Base-by-base conservation (phyloP, 805 yeast genomes). In the Hyphopichia homilentoma region DNA sequence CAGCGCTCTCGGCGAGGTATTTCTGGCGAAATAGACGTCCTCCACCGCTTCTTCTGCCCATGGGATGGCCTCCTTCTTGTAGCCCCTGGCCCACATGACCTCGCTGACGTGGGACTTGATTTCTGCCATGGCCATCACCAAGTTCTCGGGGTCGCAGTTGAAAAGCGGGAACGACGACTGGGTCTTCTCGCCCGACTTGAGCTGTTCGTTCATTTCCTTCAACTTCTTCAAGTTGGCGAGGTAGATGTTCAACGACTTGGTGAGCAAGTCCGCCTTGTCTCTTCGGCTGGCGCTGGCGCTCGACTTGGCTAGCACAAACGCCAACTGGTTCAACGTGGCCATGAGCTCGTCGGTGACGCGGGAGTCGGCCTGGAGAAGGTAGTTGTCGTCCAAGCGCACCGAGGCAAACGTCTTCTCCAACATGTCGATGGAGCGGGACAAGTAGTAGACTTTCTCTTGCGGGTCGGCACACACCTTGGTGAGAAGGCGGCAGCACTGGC, bases 31-130 rank as follows among this genome's bases (percentile, higher is more conserved):
- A 40, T 54, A 65, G 19, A 58, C 46, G 15, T 58, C 60, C 29
- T 61, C 66, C 6, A 66, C 47, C 4, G 65, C 59, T 35, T 66
- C 68, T 40, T 66, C 70, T 11, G 57, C 53, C 71, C 71, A 65
- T 2, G 62, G 45, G 25, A 62, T 51, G 16, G 72, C 69, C 32
- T 59, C 57, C 35, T 57, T 45, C 35, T 55, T 54, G 42, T 42
- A 58, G 5, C 69, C 69, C 39, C 50, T 55, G 6, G 59, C 59
- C 70, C 70, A 66, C 48, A 65, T 52, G 11, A 66, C 47, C 41
- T 66, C 71, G 34, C 66, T 50, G 13, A 66, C 45, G 39, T 66
- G 70, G 4, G 67, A 59, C 36, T 56, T 59, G 28, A 52, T 42
- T 27, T 59, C 68, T 25, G 61, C 59, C 16, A 46, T 48, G 14